Evolutionary conservation across 306 rosid genomes (phyloP).

Genomic region (Morella rubra): DNA sequence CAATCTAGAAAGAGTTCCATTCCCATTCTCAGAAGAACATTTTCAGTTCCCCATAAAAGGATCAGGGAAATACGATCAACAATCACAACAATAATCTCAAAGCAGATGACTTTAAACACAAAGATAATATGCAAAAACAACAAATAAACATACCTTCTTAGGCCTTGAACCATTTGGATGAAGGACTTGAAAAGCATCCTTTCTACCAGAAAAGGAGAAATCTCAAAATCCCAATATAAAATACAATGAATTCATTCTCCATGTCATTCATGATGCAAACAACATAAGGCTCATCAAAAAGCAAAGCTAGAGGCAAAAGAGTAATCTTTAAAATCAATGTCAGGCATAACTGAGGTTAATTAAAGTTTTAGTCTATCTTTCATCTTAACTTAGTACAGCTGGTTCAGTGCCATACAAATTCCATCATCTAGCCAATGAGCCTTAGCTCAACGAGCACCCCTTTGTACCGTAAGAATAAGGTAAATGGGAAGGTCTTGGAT

Average conservation of each 20-base stretch:
- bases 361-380: background rate
- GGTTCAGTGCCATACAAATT: background rate
- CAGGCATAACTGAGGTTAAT: background rate
- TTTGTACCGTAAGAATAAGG: background rate
- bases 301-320: background rate
- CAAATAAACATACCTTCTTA: conserved; percentile 47
- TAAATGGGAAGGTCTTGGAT: background rate
- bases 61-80: background rate
- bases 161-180: conserved; percentile 42
- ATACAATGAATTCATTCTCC: conserved; percentile 20
- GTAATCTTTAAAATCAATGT: background rate
- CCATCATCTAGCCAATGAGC: background rate
- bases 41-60: background rate
- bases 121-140: conserved; percentile 11
- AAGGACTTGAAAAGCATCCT: conserved; percentile 37
- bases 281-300: background rate
- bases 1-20: background rate
- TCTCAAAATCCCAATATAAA: conserved; percentile 14
- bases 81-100: conserved; percentile 8
- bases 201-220: conserved; percentile 38
- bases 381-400: background rate
- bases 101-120: conserved; percentile 2
- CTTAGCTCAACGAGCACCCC: background rate
- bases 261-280: conserved; percentile 15
- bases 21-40: background rate